phyloP scores from a whole-genome alignment of 345 rosid species.

The Noccaea caerulescens region DNA sequence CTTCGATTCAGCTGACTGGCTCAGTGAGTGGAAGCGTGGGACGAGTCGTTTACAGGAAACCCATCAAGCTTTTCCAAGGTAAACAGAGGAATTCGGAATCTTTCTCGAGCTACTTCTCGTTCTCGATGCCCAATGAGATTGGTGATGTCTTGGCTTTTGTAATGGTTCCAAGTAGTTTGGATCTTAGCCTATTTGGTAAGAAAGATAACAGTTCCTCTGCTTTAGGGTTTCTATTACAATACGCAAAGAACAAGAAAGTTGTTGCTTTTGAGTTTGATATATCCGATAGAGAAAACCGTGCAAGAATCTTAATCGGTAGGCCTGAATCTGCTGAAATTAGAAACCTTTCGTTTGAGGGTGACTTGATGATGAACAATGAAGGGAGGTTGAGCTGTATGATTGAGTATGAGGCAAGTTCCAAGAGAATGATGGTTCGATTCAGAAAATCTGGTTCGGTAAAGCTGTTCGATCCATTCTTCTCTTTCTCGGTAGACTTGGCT shows the following conservation, averaged over 20 bases:
- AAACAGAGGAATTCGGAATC: conserved; percentile 51
- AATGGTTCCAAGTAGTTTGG: conserved; percentile 57
- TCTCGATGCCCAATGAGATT: conserved; percentile 55
- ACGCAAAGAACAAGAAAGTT: conserved; percentile 25
- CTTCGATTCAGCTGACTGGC: conserved; percentile 63
- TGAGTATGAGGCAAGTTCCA: conserved; percentile 69
- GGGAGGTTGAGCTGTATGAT: conserved; percentile 73
- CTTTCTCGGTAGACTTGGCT: conserved; percentile 57
- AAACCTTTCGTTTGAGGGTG: conserved; percentile 44
- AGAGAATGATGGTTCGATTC: conserved; percentile 71
- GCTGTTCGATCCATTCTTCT: conserved; percentile 64
- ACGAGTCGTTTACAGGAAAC: conserved; percentile 61
- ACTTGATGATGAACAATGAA: conserved; percentile 48
- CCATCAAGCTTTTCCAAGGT: conserved; percentile 75
- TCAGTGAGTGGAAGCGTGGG: conserved; percentile 56
- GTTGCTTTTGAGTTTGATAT: conserved; percentile 59
- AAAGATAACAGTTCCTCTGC: conserved; percentile 43
- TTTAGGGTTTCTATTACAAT: conserved; percentile 22
- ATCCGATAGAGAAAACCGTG: conserved; percentile 47
- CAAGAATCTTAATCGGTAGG: conserved; percentile 63
- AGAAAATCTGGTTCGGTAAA: conserved; percentile 51
- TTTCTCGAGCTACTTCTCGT: conserved; percentile 75
- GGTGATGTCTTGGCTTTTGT: conserved; percentile 65
- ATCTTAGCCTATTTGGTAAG: conserved; percentile 49
- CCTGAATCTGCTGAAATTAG: conserved; percentile 52